These are phyloP conservation scores for Penicillium alfredii DNA, from an alignment of 495 filamentous ascomycete species.

Conservation along the genomic window DNA sequence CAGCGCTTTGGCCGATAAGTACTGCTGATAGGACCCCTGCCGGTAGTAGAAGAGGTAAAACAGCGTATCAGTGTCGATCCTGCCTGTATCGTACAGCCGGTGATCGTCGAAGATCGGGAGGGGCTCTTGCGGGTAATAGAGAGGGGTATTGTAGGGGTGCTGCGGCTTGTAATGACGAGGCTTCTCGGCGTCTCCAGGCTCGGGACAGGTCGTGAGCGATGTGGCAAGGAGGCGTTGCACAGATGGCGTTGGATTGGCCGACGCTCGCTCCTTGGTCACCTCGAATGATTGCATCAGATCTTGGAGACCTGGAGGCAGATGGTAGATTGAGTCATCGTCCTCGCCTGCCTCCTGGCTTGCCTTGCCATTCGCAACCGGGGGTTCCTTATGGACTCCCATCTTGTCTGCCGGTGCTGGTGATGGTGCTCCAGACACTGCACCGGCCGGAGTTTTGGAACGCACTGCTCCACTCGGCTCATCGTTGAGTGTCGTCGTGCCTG, in stretches of 20 bases:
- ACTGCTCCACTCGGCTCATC: conserved; percentile 31
- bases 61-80: conserved; percentile 91
- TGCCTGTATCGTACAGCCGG: conserved; percentile 62
- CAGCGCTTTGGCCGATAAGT: conserved; percentile 88
- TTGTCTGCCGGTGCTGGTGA: conserved; percentile 32
- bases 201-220: conserved; percentile 66
- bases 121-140: conserved; percentile 88
- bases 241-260: conserved; percentile 51
- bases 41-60: conserved; percentile 99
- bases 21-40: conserved; percentile 92
- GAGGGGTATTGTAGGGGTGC: conserved; percentile 67
- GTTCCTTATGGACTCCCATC: conserved; percentile 29
- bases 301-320: conserved; percentile 83
- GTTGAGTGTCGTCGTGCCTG: conserved; percentile 26
- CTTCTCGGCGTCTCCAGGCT: conserved; percentile 70
- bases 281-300: conserved; percentile 90
- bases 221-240: conserved; percentile 64
- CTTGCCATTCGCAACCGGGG: conserved; percentile 29
- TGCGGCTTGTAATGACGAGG: conserved; percentile 80
- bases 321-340: conserved; percentile 75
- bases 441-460: conserved; percentile 45
- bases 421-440: conserved; percentile 9
- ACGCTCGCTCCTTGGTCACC: conserved; percentile 61
- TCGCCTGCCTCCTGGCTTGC: conserved; percentile 29
- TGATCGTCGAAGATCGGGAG: conserved; percentile 87